Evolutionary conservation across 805 yeast species (phyloP), one percentile per base, ranked within the genome.

Genomic region (Kazachstania africana): DNA sequence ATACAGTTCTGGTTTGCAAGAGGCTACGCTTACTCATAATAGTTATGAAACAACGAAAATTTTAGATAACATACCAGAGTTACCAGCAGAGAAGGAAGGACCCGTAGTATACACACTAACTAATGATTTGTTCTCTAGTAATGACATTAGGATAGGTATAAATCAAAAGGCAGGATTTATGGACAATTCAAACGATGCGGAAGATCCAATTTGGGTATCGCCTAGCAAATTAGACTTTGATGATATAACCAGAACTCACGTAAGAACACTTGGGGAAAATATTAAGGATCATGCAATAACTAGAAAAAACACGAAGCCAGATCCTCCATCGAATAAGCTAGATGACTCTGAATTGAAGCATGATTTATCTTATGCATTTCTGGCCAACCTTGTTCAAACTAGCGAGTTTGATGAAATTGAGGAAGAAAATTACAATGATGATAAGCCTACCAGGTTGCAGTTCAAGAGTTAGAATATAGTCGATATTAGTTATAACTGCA

Each of bases 301-400:
- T n/a, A n/a, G n/a, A n/a, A n/a, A n/a, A n/a, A n/a, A n/a, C n/a
- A n/a, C n/a, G n/a, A n/a, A n/a, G n/a, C n/a, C n/a, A n/a, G n/a
- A n/a, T n/a, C n/a, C n/a, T n/a, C n/a, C n/a, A n/a, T n/a, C n/a
- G n/a, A n/a, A n/a, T n/a, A n/a, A n/a, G n/a, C n/a, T n/a, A n/a
- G n/a, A n/a, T n/a, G n/a, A n/a, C n/a, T n/a, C n/a, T n/a, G n/a
- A n/a, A n/a, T n/a, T n/a, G n/a, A n/a, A n/a, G n/a, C n/a, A n/a
- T n/a, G n/a, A n/a, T n/a, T n/a, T n/a, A n/a, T 68, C 74, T 0
- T 68, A 57, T 41, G 57, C 59, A 0, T 69, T 68, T 36, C 47
- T 69, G 16, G 70, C 65, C 2, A 54, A 53, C 14, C 32, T 50
- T 12, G 40, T 53, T 6, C 24, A 39, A 3, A 31, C 29, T 5